Conservation (phyloP, 2,329 filamentous ascomycete genomes). For the Fusarium tuaranense region DNA sequence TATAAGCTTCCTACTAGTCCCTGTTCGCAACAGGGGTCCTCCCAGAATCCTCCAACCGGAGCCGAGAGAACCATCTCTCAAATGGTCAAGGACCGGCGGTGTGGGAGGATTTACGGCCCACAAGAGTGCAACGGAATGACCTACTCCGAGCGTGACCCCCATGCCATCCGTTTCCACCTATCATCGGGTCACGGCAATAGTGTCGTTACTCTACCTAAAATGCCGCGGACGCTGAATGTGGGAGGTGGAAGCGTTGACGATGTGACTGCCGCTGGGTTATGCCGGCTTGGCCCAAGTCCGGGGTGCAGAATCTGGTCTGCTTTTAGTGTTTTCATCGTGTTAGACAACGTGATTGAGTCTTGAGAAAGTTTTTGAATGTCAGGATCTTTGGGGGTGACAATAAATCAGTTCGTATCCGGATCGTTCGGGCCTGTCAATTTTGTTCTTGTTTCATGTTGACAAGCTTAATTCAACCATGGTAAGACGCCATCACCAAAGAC, state of each 20-base stretch:
- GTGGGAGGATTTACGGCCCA: not conserved
- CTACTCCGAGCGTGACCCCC: not conserved
- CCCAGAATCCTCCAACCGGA: not conserved
- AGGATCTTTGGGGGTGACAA: not conserved
- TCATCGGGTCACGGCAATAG: not conserved
- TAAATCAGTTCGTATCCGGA: not conserved
- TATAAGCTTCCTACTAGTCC: not conserved
- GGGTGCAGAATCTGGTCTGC: not conserved
- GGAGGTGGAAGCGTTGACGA: not conserved
- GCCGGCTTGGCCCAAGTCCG: not conserved
- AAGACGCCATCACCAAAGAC: not conserved
- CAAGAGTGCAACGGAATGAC: not conserved
- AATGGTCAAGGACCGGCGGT: not conserved
- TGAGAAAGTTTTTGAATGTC: not conserved
- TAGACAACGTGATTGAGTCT: not conserved
- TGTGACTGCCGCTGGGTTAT: not conserved
- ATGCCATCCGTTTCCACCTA: not conserved
- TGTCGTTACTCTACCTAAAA: not conserved
- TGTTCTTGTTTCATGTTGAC: not conserved
- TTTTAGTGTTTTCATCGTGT: not conserved
- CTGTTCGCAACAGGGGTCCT: not conserved
- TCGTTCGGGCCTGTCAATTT: not conserved
- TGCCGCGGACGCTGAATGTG: not conserved
- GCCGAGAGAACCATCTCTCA: not conserved
- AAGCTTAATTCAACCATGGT: not conserved